Evolutionary conservation across 2,329 filamentous ascomycete genomes (phyloP).

Genomic region (Sclerotinia minor): DNA sequence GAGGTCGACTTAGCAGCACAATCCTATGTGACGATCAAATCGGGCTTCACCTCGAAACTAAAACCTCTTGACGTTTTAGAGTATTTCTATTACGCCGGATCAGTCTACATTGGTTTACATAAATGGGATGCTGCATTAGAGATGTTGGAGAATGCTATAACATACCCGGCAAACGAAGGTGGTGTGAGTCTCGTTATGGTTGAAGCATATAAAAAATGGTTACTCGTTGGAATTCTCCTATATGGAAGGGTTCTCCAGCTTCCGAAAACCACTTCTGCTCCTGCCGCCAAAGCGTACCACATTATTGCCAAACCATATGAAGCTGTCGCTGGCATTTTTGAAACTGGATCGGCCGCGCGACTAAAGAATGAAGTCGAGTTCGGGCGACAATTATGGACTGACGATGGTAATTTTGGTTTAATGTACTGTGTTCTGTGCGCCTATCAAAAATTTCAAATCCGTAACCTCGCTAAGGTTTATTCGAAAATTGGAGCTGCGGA

Average conservation of each 20-base stretch:
- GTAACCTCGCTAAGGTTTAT: slow-evolving; percentile 72
- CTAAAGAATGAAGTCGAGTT: slow-evolving; percentile 65
- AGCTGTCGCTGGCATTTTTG: slow-evolving; percentile 68
- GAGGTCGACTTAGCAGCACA: slow-evolving; percentile 49
- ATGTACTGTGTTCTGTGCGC: slow-evolving; percentile 67
- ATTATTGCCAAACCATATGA: slow-evolving; percentile 68
- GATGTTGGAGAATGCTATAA: slow-evolving; percentile 64
- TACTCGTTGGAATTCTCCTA: slow-evolving; percentile 72
- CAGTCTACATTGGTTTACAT: slow-evolving; percentile 61
- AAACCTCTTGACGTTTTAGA: slow-evolving; percentile 58
- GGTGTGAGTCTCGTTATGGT: slow-evolving; percentile 75
- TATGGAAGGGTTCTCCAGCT: slow-evolving; percentile 59
- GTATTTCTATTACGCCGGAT: slow-evolving; percentile 65
- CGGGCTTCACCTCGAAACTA: slow-evolving; percentile 58
- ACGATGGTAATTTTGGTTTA: slow-evolving; percentile 73
- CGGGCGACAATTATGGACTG: slow-evolving; percentile 60
- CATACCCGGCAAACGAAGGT: slow-evolving; percentile 63
- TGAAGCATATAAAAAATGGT: slow-evolving; percentile 90
- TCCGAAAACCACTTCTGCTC: slow-evolving; percentile 56
- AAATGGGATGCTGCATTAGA: slow-evolving; percentile 63
- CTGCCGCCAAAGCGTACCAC: slow-evolving; percentile 57
- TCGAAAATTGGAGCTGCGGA: slow-evolving; percentile 57
- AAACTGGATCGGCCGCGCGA: slow-evolving; percentile 55
- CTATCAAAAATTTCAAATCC: slow-evolving; percentile 72
- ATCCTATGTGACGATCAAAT: slow-evolving; percentile 60